Conservation (phyloP, 2,329 filamentous ascomycete species). For the Mollisia scopiformis region DNA sequence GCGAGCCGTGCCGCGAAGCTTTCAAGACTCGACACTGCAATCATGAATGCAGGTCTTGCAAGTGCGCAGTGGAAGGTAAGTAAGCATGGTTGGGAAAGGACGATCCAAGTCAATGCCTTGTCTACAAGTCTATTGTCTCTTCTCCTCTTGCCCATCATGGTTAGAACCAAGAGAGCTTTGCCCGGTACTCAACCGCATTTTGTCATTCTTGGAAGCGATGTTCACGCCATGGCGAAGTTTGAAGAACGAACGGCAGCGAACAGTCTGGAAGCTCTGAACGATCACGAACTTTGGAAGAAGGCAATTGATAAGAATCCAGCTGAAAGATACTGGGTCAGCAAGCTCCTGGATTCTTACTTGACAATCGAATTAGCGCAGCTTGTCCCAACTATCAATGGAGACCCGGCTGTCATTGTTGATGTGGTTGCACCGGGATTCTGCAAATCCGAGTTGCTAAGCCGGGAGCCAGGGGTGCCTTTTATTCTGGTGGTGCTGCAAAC, state of each 20-base stretch:
- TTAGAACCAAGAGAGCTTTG: constrained; percentile 5
- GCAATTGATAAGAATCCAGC: not conserved
- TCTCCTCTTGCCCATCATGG: constrained; percentile 20
- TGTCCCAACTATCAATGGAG: constrained; percentile 17
- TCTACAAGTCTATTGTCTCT: constrained; percentile 24
- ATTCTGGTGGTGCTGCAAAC: constrained; percentile 8
- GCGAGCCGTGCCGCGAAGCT: constrained; percentile 1
- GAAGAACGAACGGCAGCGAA: constrained; percentile 34
- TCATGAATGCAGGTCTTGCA: constrained; percentile 39
- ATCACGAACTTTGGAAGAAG: constrained; percentile 7
- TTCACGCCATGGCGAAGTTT: constrained; percentile 39
- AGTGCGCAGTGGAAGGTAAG: constrained; percentile 9
- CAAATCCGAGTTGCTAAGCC: constrained; percentile 29
- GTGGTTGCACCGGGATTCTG: constrained; percentile 35
- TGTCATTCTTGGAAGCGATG: constrained; percentile 44
- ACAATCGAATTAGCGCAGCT: constrained; percentile 27
- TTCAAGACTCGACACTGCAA: constrained; percentile 45
- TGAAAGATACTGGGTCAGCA: constrained; percentile 32
- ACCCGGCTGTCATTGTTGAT: constrained; percentile 30
- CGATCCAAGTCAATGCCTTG: constrained; percentile 28
- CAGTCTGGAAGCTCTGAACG: constrained; percentile 17
- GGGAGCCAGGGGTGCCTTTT: constrained; percentile 4
- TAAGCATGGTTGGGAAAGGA: constrained; percentile 23
- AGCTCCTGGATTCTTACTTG: constrained; percentile 29
- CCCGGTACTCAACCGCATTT: constrained; percentile 43